Evolutionary conservation across 768 basidiomycete genomes (phyloP), one percentile per base, ranked within the genome.

Genomic region (Termitomyces sp.): DNA sequence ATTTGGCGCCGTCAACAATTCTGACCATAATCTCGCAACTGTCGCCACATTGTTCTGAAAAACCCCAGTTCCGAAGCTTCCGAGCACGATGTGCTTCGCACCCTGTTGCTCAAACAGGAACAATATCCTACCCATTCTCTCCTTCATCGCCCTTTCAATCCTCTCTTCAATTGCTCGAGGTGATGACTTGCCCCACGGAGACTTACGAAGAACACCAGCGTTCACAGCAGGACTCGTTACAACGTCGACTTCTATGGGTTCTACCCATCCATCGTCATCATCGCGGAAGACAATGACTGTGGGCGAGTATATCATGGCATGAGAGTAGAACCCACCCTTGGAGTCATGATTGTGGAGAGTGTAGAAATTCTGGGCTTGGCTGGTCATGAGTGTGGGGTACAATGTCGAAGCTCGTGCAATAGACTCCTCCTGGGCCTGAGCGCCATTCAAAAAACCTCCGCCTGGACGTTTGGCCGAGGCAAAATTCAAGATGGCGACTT

Each of bases 371-470:
- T 80, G 73, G 0, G 82, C 85, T 5, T 74, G 75, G 16, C 70
- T 67, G 10, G 85, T 82, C 65, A 78, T 76, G 55, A 92, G 84
- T 9, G 85, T 79, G 1, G 80, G 74, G 62, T 86, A 89, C 6
- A 93, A 72, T 5, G 86, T 87, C 12, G 89, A 90, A 5, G 88
- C 82, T 42, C 90, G 84, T 12, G 90, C 89, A 64, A 93, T 81
- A 37, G 85, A 86, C 69, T 93, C 90, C 68, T 93, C 91, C 64
- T 93, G 90, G 1, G 91, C 90, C 58, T 85, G 82, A 0, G 88
- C 83, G 16, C 90, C 91, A 55, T 70, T 77, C 57, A 82, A 77
- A 70, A 93, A 91, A 6, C 91, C 91, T 4, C 91, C 89, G 1
- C 90, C 89, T 1, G 88, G 86, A 37, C 83, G 82, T 51, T 81